A percentile compares a stretch with the other conserved stretches of the same genome.
Conservation (phyloP, 2,329 filamentous ascomycete genomes). For the Elsinoe fawcettii region DNA sequence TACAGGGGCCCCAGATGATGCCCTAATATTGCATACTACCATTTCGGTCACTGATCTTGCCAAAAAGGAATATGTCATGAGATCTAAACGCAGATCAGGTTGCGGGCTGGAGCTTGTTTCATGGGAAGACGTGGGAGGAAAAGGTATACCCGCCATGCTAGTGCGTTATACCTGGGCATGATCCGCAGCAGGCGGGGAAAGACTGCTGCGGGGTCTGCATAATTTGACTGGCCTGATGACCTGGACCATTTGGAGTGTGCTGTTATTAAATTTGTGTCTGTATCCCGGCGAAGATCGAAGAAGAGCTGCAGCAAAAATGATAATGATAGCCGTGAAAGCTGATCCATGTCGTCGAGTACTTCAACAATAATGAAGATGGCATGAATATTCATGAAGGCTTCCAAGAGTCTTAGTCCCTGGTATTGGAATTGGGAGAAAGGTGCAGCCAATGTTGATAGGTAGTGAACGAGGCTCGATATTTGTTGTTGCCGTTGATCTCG, state of each 20-base stretch:
- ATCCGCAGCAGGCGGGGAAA: conserved; percentile 5
- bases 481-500: no score
- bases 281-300: no score
- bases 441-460: no score
- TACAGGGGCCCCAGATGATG: not conserved
- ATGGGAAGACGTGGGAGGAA: not conserved
- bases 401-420: no score
- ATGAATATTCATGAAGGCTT: no score
- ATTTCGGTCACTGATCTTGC: not conserved
- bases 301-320: no score
- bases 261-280: no score
- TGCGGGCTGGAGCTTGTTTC: not conserved
- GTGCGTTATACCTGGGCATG: not conserved
- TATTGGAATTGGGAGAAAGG: no score
- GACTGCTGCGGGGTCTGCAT: conserved; percentile 9
- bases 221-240: not conserved
- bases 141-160: not conserved
- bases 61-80: conserved; percentile 2
- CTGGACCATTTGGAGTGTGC: not conserved
- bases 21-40: not conserved
- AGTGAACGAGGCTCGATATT: no score
- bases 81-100: conserved; percentile 1
- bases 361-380: no score
- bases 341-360: no score
- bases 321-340: no score